A percentile compares a stretch with the other conserved stretches of the same genome.
phyloP scores from a whole-genome alignment of 306 rosid species.

The Vigna nakashimae region DNA sequence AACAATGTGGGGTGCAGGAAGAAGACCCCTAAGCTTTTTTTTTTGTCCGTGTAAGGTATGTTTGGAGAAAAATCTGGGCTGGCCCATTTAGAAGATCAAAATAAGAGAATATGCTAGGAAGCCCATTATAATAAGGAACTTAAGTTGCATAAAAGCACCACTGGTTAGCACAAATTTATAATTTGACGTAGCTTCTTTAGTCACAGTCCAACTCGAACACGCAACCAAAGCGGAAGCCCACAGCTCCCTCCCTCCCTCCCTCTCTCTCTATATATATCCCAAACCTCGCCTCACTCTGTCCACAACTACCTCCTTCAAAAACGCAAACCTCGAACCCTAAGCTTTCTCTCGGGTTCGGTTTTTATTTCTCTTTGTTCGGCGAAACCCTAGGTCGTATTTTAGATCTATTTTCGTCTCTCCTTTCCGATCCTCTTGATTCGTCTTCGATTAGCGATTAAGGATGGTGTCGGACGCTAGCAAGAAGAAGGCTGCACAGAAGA shows the following conservation, averaged over 20 bases:
- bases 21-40: no score
- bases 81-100: no score
- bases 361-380: not conserved
- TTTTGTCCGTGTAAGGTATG: no score
- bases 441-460: conserved; percentile 9
- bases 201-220: not conserved
- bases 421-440: conserved; percentile 4
- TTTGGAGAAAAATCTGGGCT: no score
- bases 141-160: not conserved
- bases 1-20: no score
- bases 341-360: not conserved
- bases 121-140: not conserved
- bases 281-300: not conserved
- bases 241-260: not conserved
- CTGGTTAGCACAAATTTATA: not conserved
- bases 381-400: not conserved
- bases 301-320: not conserved
- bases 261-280: not conserved
- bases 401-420: not conserved
- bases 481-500: conserved; percentile 97
- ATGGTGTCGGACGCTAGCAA: conserved; percentile 99
- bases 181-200: not conserved
- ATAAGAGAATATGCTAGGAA: no score
- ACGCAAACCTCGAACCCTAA: conserved; percentile 21
- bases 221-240: conserved; percentile 33